phyloP scores from a whole-genome alignment of 2,329 filamentous ascomycete species.

The Phialophora tarda region DNA sequence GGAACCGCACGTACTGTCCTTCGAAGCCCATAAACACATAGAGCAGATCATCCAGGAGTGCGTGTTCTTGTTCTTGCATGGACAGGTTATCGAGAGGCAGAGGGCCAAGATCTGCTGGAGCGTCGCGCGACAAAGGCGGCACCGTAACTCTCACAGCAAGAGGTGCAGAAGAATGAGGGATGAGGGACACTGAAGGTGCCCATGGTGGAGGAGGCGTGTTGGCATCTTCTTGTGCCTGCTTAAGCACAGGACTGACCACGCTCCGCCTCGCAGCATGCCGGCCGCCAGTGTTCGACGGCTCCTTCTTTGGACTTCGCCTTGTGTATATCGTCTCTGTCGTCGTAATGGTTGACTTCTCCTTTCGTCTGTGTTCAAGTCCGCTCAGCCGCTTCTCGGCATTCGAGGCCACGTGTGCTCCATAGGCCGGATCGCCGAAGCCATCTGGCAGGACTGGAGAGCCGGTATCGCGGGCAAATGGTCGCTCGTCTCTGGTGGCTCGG shows the following conservation, averaged over 20 bases:
- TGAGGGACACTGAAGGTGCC: conserved; percentile 78
- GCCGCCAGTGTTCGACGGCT: conserved; percentile 40
- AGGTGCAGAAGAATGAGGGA: conserved; percentile 72
- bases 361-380: conserved; percentile 36
- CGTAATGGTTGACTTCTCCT: conserved; percentile 46
- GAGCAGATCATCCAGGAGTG: conserved; percentile 85
- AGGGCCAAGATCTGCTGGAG: conserved; percentile 72
- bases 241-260: conserved; percentile 27
- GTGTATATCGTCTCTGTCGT: conserved; percentile 50
- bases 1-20: conserved; percentile 93
- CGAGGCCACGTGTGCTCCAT: conserved; percentile 33
- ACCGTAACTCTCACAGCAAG: conserved; percentile 71
- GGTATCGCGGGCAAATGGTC: conserved; percentile 31
- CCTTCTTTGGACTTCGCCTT: conserved; percentile 61
- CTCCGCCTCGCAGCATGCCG: conserved; percentile 20
- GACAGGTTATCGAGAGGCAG: conserved; percentile 71
- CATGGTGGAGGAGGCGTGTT: conserved; percentile 59
- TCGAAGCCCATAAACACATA: conserved; percentile 99
- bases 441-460: conserved; percentile 35
- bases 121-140: conserved; percentile 67
- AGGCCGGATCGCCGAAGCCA: conserved; percentile 30
- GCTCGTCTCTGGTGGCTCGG: conserved; percentile 34
- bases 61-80: conserved; percentile 81
- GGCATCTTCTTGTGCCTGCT: conserved; percentile 42
- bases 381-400: conserved; percentile 36